Conservation (phyloP, 352 stramenopile genomes). For the Pythium dissimile region DNA sequence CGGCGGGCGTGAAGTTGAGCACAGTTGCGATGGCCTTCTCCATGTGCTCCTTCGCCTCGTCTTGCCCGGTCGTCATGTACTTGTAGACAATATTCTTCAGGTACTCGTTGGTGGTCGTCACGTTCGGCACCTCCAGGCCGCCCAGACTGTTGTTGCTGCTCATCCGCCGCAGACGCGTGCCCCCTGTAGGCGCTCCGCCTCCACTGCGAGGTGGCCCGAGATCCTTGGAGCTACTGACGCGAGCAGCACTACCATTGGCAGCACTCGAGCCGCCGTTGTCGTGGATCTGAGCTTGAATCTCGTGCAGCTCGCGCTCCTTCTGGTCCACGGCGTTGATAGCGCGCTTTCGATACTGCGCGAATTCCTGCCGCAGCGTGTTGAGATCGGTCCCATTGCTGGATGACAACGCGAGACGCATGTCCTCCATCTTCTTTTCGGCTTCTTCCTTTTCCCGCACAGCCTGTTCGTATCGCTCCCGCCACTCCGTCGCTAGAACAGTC, state of each 20-base stretch:
- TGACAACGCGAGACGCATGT: slow-evolving; percentile 32
- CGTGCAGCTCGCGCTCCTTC: slow-evolving; percentile 76
- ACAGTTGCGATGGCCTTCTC: slow-evolving; percentile 87
- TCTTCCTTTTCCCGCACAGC: slow-evolving; percentile 72
- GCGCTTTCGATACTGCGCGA: slow-evolving; percentile 73
- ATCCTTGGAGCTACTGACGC: slow-evolving; percentile 44
- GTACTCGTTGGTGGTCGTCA: slow-evolving; percentile 86
- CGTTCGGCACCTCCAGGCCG: slow-evolving; percentile 75
- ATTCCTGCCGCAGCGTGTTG: slow-evolving; percentile 69
- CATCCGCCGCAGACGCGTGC: slow-evolving; percentile 52
- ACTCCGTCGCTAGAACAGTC: slow-evolving; percentile 80
- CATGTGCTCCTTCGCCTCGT: slow-evolving; percentile 85
- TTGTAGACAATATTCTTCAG: slow-evolving; percentile 91
- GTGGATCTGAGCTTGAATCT: slow-evolving; percentile 61
- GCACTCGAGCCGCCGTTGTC: slow-evolving; percentile 34
- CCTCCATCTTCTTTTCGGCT: slow-evolving; percentile 69
- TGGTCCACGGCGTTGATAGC: slow-evolving; percentile 78
- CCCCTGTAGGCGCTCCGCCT: slow-evolving; percentile 16
- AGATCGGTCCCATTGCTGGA: slow-evolving; percentile 48
- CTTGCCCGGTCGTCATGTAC: slow-evolving; percentile 87
- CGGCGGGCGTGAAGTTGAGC: slow-evolving; percentile 75
- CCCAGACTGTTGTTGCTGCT: slow-evolving; percentile 77
- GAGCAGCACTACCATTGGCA: slow-evolving; percentile 24
- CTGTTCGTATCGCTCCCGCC: slow-evolving; percentile 82
- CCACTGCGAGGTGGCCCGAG: slow-evolving; percentile 13